Evolutionary conservation across 257 asterid genomes (phyloP).

Genomic region (Petunia axillaris): DNA sequence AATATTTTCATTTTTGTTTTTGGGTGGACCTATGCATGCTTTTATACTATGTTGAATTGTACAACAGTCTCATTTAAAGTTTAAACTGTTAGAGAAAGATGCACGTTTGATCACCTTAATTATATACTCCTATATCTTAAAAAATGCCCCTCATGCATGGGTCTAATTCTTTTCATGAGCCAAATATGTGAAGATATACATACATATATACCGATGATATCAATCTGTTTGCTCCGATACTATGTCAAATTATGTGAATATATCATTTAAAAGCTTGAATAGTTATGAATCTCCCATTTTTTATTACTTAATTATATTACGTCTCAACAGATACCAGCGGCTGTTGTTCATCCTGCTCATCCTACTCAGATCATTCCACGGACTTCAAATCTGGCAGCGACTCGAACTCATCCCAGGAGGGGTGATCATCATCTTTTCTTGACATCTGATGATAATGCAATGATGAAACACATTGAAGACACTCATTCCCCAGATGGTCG

Average conservation of each 20-base stretch:
- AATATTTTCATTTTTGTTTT: too few relatives aligned
- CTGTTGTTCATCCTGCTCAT: constrained; percentile 2
- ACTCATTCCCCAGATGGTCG: constrained; percentile 61
- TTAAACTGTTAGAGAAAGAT: too few relatives aligned
- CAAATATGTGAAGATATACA: neutral
- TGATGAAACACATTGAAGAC: constrained; percentile 53
- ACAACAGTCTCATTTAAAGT: too few relatives aligned
- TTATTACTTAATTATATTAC: neutral
- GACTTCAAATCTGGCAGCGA: constrained; percentile 21
- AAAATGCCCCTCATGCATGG: neutral
- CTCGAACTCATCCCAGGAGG: constrained; percentile 34
- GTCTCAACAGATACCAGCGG: neutral
- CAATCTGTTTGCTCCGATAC: neutral
- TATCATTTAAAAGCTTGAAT: neutral
- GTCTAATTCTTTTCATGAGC: neutral
- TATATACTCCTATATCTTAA: neutral
- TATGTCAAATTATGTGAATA: neutral
- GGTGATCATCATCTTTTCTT: constrained; percentile 48
- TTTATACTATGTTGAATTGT: too few relatives aligned
- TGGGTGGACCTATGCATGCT: too few relatives aligned
- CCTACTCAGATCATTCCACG: neutral
- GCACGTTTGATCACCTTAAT: neutral
- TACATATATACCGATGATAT: too few relatives aligned
- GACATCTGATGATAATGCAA: constrained; percentile 55
- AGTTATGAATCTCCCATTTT: neutral